Evolutionary conservation across 2,329 filamentous ascomycete genomes (phyloP), one percentile per base, ranked within the genome.

Genomic region (Knufia petricola): DNA sequence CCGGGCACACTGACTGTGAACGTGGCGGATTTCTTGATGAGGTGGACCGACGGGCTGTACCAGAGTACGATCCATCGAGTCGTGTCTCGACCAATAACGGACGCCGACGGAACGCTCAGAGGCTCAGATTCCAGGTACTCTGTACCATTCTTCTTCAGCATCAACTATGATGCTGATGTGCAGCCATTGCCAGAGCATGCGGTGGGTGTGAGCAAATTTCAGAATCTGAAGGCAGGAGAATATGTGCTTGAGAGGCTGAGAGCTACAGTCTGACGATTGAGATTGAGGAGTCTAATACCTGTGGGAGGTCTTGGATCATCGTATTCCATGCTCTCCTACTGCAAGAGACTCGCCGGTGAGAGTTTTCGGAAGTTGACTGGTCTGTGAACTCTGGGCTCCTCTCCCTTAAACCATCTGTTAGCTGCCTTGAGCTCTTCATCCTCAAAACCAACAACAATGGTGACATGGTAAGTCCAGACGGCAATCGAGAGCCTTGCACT

Each of bases 31-130:
- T 74, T 72, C 46, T 63, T 75, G 62, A 70, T 74, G 66, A 64
- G 71, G 12, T 63, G 75, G 23, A 71, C 68, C 26, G 75, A 76
- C 57, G 69, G 74, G 52, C 64, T 60, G 17, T 75, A 74, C 55
- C 72, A 67, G 50, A 71, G 66, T 4, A 76, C 72, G 0, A 70
- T 76, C 15, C 75, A 77, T 57, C 62, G 74, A 7, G 72, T 78
- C 2, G 69, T 71, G 10, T 61, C 59, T 0, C 61, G 61, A n/a
- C 46, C 46, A 21, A 51, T 77, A 77, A 63, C 64, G 66, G 37
- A 69, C 68, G 2, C 64, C 63, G 1, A 63, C 61, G 44, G 34
- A 24, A 28, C 12, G 17, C 3, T 19, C 2, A 39, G 20, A n/a
- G 46, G 46, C 3, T 24, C 15, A 15, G 46, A 48, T 10, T 36